Evolutionary conservation across 257 asterid genomes (phyloP).

Genomic region (Jacaranda copaia): DNA sequence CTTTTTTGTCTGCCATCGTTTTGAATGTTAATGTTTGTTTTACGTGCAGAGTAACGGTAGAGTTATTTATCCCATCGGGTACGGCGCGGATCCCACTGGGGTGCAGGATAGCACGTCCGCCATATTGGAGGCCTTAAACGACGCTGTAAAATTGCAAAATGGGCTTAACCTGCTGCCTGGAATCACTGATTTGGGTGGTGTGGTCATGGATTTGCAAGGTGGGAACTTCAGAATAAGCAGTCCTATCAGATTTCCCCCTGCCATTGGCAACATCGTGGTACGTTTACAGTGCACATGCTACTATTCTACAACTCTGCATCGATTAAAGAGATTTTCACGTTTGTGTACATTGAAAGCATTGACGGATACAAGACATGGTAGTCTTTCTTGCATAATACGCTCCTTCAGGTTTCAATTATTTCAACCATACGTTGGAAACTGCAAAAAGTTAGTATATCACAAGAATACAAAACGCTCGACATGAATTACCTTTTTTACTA

Average conservation of each 20-base stretch:
- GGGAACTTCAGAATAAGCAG: constrained; percentile 51
- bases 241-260: constrained; percentile 62
- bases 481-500: not conserved
- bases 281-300: not conserved
- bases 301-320: too few relatives aligned
- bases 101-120: constrained; percentile 56
- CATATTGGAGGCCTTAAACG: constrained; percentile 50
- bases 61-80: constrained; percentile 62
- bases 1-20: not conserved
- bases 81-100: constrained; percentile 76
- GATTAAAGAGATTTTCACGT: not conserved
- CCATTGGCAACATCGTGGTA: constrained; percentile 64
- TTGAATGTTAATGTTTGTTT: not conserved
- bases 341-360: constrained; percentile 6
- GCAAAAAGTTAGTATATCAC: not conserved
- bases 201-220: constrained; percentile 63
- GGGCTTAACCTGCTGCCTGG: constrained; percentile 59
- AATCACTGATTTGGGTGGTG: constrained; percentile 66
- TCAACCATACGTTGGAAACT: constrained; percentile 19
- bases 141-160: constrained; percentile 44
- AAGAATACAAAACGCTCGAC: too few relatives aligned
- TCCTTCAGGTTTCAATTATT: not conserved
- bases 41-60: constrained; percentile 54
- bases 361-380: not conserved
- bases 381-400: not conserved